These are phyloP conservation scores for Meripilus lineatus DNA, from an alignment of 1,284 basidiomycete genomes.

Conservation along the genomic window DNA sequence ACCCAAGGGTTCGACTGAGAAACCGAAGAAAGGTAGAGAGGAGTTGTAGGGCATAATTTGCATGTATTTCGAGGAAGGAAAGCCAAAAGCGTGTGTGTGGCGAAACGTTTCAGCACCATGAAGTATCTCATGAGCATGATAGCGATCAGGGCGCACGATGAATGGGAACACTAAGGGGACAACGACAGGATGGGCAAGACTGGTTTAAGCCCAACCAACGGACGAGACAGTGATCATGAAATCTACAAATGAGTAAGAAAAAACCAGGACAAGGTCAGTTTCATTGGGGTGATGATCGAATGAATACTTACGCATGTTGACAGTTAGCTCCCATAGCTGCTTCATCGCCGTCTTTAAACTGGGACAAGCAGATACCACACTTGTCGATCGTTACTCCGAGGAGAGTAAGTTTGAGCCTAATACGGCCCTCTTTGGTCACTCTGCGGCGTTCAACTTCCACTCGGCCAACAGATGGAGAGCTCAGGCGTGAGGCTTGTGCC, in stretches of 20 bases:
- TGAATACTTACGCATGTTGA: conserved; percentile 53
- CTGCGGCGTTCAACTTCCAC: conserved; percentile 66
- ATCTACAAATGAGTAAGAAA: conserved; percentile 24
- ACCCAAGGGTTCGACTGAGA: too few species aligned
- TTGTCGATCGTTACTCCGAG: conserved; percentile 72
- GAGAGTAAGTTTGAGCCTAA: conserved; percentile 73
- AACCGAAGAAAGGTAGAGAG: too few species aligned
- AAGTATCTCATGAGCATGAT: too few species aligned
- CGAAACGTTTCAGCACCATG: too few species aligned
- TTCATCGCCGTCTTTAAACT: conserved; percentile 63
- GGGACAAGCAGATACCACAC: conserved; percentile 76
- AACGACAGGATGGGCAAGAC: too few species aligned
- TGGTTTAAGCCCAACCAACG: conserved; percentile 39
- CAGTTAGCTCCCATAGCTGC: conserved; percentile 62
- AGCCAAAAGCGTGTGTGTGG: too few species aligned
- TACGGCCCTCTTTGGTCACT: conserved; percentile 63
- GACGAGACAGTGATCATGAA: conserved; percentile 53
- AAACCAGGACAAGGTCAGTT: background rate
- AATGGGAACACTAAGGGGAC: too few species aligned
- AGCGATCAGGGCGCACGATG: too few species aligned
- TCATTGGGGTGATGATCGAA: background rate
- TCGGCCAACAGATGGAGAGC: conserved; percentile 47
- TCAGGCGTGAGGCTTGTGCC: conserved; percentile 13
- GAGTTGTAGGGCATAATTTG: too few species aligned
- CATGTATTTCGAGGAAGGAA: too few species aligned